Conservation (phyloP, 306 rosid genomes). For the Lotus japonicus region DNA sequence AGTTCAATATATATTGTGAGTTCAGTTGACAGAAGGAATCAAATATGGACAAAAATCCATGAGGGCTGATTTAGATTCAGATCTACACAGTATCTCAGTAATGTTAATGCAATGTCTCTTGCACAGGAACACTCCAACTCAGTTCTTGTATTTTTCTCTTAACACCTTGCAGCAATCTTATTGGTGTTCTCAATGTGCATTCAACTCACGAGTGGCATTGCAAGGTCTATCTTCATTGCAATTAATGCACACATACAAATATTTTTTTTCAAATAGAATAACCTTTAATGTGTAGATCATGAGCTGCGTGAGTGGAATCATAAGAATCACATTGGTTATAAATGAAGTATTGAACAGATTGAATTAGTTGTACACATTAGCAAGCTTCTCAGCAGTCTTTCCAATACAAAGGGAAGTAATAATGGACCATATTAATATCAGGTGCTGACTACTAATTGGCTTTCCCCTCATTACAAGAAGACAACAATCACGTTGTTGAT, state of each 20-base stretch:
- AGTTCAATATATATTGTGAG: constrained; percentile 29
- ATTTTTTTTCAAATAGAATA: constrained; percentile 13
- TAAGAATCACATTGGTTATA: constrained; percentile 10
- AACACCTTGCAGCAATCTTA: constrained; percentile 14
- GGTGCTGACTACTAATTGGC: constrained; percentile 2
- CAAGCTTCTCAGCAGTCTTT: not conserved
- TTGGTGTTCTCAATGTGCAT: not conserved
- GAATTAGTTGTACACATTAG: constrained; percentile 15
- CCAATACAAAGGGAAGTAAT: not conserved
- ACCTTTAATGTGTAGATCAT: constrained; percentile 2
- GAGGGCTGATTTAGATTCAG: constrained; percentile 32
- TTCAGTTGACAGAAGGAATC: constrained; percentile 30
- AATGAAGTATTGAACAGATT: constrained; percentile 6
- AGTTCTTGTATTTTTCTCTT: constrained; percentile 8
- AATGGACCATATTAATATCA: not conserved
- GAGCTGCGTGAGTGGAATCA: constrained; percentile 1
- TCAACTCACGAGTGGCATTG: constrained; percentile 21
- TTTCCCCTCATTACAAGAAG: constrained; percentile 13
- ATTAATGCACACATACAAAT: constrained; percentile 14
- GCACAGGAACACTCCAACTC: constrained; percentile 30
- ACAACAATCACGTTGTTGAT: constrained; percentile 29
- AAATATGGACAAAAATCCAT: constrained; percentile 24
- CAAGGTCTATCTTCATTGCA: constrained; percentile 1
- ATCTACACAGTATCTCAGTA: constrained; percentile 22
- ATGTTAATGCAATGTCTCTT: constrained; percentile 28